Conservation (phyloP, 371 early-diverging fungal genomes). For the Syncephalastrum sp. region DNA sequence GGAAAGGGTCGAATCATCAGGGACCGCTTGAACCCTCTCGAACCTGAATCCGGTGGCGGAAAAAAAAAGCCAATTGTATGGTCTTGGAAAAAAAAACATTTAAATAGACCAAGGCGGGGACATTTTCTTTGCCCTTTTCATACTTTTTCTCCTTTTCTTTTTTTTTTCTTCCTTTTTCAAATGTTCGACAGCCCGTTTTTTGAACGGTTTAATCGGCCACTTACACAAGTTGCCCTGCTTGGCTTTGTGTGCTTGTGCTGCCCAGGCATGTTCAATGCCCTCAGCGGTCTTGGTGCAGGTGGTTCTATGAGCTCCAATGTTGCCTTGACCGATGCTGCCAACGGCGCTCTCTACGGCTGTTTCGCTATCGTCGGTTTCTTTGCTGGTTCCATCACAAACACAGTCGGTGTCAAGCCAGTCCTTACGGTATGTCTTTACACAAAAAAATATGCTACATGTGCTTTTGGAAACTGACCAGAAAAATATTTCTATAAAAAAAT, state of each 20-base stretch:
- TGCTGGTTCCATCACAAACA: conserved; percentile 56
- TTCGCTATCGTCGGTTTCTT: conserved; percentile 65
- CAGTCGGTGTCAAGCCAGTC: conserved; percentile 45
- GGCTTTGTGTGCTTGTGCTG: conserved; percentile 79
- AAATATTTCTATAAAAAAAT: not conserved
- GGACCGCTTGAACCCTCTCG: too few species aligned
- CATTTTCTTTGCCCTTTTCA: too few species aligned
- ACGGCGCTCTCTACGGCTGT: conserved; percentile 61
- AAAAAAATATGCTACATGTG: not conserved
- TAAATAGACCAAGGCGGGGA: too few species aligned
- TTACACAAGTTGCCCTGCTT: conserved; percentile 68
- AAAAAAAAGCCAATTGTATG: too few species aligned
- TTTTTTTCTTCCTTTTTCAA: not conserved
- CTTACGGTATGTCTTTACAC: conserved; percentile 27
- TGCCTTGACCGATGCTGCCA: conserved; percentile 59
- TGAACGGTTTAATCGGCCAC: conserved; percentile 51
- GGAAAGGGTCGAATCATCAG: too few species aligned
- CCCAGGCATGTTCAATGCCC: conserved; percentile 77
- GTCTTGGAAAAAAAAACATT: too few species aligned
- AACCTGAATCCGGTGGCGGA: too few species aligned
- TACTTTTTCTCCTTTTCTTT: too few species aligned
- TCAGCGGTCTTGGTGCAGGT: conserved; percentile 41
- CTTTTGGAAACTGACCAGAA: too few species aligned
- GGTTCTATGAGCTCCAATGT: conserved; percentile 48
- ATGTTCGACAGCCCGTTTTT: conserved; percentile 2